Conservation (phyloP, 805 yeast genomes). For the Nakazawaea anatomiae region DNA sequence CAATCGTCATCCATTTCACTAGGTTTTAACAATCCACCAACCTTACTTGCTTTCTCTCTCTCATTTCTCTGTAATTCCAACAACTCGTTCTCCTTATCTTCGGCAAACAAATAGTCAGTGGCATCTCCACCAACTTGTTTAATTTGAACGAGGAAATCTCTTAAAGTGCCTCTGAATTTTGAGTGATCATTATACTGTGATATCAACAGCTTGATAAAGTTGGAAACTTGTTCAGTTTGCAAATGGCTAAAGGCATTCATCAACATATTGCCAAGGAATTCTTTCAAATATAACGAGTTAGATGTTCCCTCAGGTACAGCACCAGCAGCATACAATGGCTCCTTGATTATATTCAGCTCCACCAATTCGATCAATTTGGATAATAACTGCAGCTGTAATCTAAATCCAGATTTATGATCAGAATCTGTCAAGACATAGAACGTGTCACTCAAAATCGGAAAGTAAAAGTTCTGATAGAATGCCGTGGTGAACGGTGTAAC, state of each 20-base stretch:
- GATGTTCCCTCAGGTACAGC: conserved; percentile 84
- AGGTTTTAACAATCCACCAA: conserved; percentile 93
- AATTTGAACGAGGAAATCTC: conserved; percentile 95
- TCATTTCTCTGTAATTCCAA: conserved; percentile 63
- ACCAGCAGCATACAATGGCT: conserved; percentile 74
- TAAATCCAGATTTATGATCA: conserved; percentile 96
- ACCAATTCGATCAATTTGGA: conserved; percentile 81
- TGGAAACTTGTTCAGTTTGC: conserved; percentile 74
- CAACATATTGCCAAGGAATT: conserved; percentile 76
- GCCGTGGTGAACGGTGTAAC: conserved; percentile 70
- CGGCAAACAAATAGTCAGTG: conserved; percentile 90
- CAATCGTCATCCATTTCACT: conserved; percentile 82
- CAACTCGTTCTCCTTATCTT: conserved; percentile 78
- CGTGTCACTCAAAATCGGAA: conserved; percentile 85
- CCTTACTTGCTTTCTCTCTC: conserved; percentile 74
- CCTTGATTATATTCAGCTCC: conserved; percentile 64
- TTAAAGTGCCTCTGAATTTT: conserved; percentile 76
- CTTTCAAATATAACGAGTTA: conserved; percentile 71
- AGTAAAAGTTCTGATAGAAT: conserved; percentile 83
- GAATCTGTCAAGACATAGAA: conserved; percentile 93
- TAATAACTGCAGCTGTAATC: conserved; percentile 77
- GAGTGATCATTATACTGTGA: conserved; percentile 64
- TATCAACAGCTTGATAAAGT: conserved; percentile 74
- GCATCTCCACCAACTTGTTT: conserved; percentile 95
- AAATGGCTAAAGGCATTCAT: conserved; percentile 89